phyloP scores from a whole-genome alignment of 2,329 filamentous ascomycete genomes.

The Alternaria brassicicola region DNA sequence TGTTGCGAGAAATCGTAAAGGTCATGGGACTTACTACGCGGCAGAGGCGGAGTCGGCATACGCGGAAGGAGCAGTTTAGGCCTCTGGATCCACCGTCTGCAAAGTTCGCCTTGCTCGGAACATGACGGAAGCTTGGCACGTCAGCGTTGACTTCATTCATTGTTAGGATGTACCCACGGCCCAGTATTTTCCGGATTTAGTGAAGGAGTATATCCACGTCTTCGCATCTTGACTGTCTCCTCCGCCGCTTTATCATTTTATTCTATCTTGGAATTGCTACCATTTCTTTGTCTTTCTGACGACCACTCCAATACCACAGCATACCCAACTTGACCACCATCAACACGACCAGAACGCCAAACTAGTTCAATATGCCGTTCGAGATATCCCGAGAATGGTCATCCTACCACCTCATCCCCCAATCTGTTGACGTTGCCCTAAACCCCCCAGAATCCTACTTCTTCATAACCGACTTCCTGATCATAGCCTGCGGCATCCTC shows the following conservation, averaged over 20 bases:
- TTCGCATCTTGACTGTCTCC: neutral
- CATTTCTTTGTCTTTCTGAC: neutral
- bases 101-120: constrained; percentile 19
- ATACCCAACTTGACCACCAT: neutral
- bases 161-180: neutral
- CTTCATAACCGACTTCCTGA: constrained; percentile 51
- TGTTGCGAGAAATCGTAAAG: neutral
- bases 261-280: neutral
- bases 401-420: constrained; percentile 58
- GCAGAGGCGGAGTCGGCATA: constrained; percentile 3
- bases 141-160: constrained; percentile 19
- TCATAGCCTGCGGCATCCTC: constrained; percentile 49
- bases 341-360: neutral
- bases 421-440: constrained; percentile 55
- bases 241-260: neutral
- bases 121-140: constrained; percentile 32
- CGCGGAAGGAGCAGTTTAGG: neutral
- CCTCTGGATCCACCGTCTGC: constrained; percentile 3
- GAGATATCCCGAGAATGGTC: constrained; percentile 41
- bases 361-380: constrained; percentile 34
- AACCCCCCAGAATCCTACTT: constrained; percentile 50
- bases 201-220: neutral
- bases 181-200: constrained; percentile 1
- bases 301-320: neutral
- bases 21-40: neutral